These are phyloP conservation scores for Apophysomyces trapeziformis DNA, from an alignment of 371 early-diverging fungal species.

Conservation along the genomic window DNA sequence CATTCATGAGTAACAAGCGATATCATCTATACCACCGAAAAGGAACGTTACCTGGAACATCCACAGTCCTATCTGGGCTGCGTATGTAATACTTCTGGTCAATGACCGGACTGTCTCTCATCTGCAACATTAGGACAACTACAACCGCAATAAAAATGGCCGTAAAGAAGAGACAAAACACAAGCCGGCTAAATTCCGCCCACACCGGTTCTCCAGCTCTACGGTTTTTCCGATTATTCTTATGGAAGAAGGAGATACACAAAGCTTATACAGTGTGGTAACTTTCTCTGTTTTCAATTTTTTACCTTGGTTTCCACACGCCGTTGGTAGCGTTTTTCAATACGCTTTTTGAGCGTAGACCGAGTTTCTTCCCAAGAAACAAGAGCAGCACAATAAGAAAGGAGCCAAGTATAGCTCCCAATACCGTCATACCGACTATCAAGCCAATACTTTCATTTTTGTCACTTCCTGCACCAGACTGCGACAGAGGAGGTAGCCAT, in stretches of 20 bases:
- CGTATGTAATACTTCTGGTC: slow-evolving; percentile 31
- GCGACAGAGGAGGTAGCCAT: slow-evolving; percentile 20
- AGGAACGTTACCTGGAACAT: slow-evolving; percentile 32
- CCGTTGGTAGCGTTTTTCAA: neutral
- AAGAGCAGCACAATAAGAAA: slow-evolving; percentile 10
- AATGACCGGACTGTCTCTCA: slow-evolving; percentile 39
- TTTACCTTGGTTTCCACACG: slow-evolving; percentile 40
- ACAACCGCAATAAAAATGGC: slow-evolving; percentile 23
- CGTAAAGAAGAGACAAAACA: slow-evolving; percentile 25
- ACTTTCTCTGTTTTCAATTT: neutral
- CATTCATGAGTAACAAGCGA: too few species aligned
- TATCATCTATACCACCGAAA: too few species aligned
- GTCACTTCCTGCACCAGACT: neutral
- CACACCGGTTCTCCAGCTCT: slow-evolving; percentile 44
- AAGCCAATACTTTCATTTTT: slow-evolving; percentile 5
- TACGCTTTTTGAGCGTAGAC: neutral
- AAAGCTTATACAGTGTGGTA: neutral
- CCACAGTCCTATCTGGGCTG: slow-evolving; percentile 19
- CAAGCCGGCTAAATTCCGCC: slow-evolving; percentile 34
- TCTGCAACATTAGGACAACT: slow-evolving; percentile 29
- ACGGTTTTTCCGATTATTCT: neutral
- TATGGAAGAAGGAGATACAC: too few species aligned
- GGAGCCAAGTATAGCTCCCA: slow-evolving; percentile 10
- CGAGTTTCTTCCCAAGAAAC: slow-evolving; percentile 10
- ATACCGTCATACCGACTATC: slow-evolving; percentile 11